These are phyloP conservation scores for Leptographium procerum DNA, from an alignment of 2,329 filamentous ascomycete genomes.

Conservation along the genomic window DNA sequence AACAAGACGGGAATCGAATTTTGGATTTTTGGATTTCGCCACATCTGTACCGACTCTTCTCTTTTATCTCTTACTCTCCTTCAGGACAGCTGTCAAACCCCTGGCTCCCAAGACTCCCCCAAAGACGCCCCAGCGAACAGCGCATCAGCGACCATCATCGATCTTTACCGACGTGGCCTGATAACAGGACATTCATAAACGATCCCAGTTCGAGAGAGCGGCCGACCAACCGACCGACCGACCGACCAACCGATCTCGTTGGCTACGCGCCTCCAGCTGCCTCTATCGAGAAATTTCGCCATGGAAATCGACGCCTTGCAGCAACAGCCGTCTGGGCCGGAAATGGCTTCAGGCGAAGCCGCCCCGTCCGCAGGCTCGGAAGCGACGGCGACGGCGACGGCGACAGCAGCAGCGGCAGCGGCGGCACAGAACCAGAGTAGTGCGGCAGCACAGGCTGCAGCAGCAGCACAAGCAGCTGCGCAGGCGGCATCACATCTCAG, in stretches of 20 bases:
- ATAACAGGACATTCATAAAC: neutral
- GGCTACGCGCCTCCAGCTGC: too few species aligned
- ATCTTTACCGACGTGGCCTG: neutral
- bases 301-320: neutral
- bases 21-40: too few species aligned
- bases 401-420: neutral
- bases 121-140: neutral
- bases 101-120: neutral
- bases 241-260: neutral
- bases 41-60: too few species aligned
- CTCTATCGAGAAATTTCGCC: neutral
- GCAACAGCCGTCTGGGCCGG: neutral
- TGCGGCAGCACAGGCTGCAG: neutral
- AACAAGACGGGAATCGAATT: neutral
- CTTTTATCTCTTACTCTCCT: neutral
- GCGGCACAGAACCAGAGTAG: neutral
- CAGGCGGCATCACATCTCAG: slow-evolving; percentile 1
- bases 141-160: too few species aligned
- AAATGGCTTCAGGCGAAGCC: neutral
- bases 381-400: neutral
- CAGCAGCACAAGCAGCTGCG: neutral
- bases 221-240: neutral
- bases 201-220: neutral
- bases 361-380: neutral
- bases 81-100: neutral